These are phyloP conservation scores for Sordariomycetes sp. DNA, from an alignment of 2,329 filamentous ascomycete genomes.

Conservation along the genomic window DNA sequence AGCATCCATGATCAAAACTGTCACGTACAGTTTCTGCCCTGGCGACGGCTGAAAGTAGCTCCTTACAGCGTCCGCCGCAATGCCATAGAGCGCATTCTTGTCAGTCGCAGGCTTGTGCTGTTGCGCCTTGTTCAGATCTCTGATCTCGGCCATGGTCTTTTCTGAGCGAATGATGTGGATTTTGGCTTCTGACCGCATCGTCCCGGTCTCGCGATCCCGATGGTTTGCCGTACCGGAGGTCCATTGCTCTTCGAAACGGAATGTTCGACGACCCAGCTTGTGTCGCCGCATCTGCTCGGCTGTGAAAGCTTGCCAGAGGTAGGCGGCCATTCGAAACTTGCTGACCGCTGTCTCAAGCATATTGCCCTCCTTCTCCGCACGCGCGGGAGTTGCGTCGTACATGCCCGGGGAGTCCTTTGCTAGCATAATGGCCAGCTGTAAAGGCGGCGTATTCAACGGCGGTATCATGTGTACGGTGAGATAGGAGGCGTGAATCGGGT, in stretches of 20 bases:
- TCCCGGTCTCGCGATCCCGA: slow-evolving; percentile 60
- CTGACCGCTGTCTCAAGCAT: slow-evolving; percentile 68
- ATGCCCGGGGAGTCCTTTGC: slow-evolving; percentile 81
- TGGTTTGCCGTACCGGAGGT: slow-evolving; percentile 70
- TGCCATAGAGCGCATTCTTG: slow-evolving; percentile 65
- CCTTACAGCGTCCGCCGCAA: slow-evolving; percentile 69
- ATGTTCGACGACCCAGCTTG: slow-evolving; percentile 74
- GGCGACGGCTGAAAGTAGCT: slow-evolving; percentile 65
- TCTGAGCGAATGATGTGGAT: slow-evolving; percentile 77
- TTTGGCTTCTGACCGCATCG: slow-evolving; percentile 84
- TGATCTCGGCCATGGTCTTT: slow-evolving; percentile 77
- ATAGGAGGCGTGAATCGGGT: slow-evolving; percentile 67
- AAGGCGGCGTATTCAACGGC: slow-evolving; percentile 65
- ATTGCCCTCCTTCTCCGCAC: slow-evolving; percentile 73
- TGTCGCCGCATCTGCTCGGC: slow-evolving; percentile 94
- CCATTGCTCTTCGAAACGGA: slow-evolving; percentile 93
- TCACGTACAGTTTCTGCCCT: slow-evolving; percentile 82
- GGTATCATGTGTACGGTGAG: slow-evolving; percentile 83
- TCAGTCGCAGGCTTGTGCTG: slow-evolving; percentile 62
- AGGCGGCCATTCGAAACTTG: slow-evolving; percentile 92
- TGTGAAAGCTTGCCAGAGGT: slow-evolving; percentile 95
- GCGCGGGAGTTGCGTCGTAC: slow-evolving; percentile 73
- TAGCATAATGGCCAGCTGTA: slow-evolving; percentile 82
- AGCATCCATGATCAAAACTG: slow-evolving; percentile 75
- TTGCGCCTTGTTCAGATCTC: slow-evolving; percentile 68